Percentiles rank a stretch among this genome's conserved stretches.
These are phyloP conservation scores for Euphrasia confusa DNA, from an alignment of 257 asterid genomes.

Conservation along the genomic window DNA sequence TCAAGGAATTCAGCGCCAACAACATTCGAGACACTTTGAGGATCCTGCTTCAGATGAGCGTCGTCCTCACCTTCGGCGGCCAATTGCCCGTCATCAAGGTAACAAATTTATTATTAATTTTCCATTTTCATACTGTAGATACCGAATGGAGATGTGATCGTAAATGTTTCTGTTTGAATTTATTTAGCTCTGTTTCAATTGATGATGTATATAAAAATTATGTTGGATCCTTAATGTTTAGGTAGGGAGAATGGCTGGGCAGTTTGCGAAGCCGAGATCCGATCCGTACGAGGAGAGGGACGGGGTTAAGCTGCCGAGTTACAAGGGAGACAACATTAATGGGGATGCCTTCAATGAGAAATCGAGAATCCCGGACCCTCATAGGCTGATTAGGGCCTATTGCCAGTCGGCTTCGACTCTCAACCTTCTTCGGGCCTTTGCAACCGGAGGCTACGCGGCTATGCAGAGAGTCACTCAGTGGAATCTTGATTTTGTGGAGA, in stretches of 20 bases:
- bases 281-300: constrained; percentile 51
- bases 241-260: constrained; percentile 93
- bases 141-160: neutral
- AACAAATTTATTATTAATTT: neutral
- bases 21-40: constrained; percentile 77
- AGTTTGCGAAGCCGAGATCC: constrained; percentile 77
- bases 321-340: constrained; percentile 78
- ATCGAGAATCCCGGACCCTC: constrained; percentile 73
- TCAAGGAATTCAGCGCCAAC: constrained; percentile 73
- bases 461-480: constrained; percentile 85
- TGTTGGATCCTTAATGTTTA: constrained; percentile 7
- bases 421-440: constrained; percentile 77
- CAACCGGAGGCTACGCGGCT: constrained; percentile 89
- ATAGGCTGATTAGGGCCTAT: constrained; percentile 79
- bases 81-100: constrained; percentile 84
- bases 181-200: neutral
- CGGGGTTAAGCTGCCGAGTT: constrained; percentile 83
- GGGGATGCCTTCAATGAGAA: constrained; percentile 62
- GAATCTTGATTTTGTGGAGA: constrained; percentile 82
- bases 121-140: neutral
- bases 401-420: constrained; percentile 85
- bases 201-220: too few relatives aligned
- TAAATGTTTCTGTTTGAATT: too few relatives aligned
- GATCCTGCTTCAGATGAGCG: constrained; percentile 75
- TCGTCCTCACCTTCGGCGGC: constrained; percentile 78